These are phyloP conservation scores for Didymella arachidicola DNA, from an alignment of 2,329 filamentous ascomycete species.

Conservation along the genomic window DNA sequence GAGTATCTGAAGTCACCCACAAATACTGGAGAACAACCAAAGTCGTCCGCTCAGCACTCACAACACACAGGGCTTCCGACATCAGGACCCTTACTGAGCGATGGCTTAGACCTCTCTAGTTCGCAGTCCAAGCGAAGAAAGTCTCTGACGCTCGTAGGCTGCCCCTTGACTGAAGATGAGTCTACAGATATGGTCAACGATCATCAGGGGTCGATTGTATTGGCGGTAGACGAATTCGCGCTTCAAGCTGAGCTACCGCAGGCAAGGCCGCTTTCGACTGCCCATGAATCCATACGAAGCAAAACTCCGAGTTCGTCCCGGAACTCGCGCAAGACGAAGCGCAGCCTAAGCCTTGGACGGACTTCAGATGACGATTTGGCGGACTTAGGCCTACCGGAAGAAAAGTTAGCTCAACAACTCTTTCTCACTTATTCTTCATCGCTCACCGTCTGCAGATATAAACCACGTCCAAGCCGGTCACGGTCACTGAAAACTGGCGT, in stretches of 20 bases:
- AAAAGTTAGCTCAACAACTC: constrained; percentile 29
- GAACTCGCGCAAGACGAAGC: constrained; percentile 13
- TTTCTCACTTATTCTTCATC: neutral
- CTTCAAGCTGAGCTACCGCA: neutral
- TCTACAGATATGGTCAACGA: neutral
- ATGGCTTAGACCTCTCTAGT: neutral
- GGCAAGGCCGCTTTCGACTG: neutral
- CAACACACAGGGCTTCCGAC: constrained; percentile 2
- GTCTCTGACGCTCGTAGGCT: constrained; percentile 18
- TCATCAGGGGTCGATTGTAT: neutral
- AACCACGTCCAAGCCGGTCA: constrained; percentile 48
- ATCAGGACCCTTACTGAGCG: neutral
- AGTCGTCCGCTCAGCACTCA: constrained; percentile 18
- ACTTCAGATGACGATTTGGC: constrained; percentile 39
- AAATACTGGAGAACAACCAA: constrained; percentile 21
- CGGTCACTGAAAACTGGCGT: constrained; percentile 38
- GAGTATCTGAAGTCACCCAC: constrained; percentile 40
- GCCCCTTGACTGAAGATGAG: constrained; percentile 15
- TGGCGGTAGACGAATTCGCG: neutral
- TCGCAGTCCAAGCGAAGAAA: constrained; percentile 19
- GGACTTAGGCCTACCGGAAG: constrained; percentile 37
- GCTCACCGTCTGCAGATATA: constrained; percentile 26
- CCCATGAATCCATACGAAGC: neutral
- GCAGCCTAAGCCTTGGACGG: neutral
- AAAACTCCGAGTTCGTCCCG: constrained; percentile 4